Conservation (phyloP, 768 basidiomycete genomes). For the Tulasnella sp. region DNA sequence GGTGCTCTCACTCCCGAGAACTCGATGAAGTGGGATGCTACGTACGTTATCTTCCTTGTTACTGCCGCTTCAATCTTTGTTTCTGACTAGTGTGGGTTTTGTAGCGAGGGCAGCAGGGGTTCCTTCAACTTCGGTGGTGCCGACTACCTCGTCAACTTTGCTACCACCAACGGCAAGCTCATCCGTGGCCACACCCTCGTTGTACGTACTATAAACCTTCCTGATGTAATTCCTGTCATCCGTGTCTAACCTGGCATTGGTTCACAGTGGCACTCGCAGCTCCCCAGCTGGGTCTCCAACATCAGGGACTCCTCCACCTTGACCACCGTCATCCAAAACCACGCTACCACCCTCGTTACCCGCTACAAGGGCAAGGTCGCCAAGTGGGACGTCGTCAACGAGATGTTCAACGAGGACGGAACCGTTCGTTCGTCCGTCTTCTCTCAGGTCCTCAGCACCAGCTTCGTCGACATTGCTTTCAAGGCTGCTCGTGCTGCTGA, state of each 20-base stretch:
- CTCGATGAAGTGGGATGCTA: slow-evolving; percentile 26
- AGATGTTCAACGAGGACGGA: slow-evolving; percentile 54
- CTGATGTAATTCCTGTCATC: neutral
- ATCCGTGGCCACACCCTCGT: slow-evolving; percentile 31
- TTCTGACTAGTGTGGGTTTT: neutral
- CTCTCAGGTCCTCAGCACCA: slow-evolving; percentile 45
- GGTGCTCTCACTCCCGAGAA: slow-evolving; percentile 32
- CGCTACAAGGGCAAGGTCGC: slow-evolving; percentile 29
- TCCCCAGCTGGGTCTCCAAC: slow-evolving; percentile 29
- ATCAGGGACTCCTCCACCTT: slow-evolving; percentile 27
- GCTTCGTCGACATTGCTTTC: slow-evolving; percentile 54
- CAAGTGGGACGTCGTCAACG: slow-evolving; percentile 35
- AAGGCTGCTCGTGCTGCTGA: slow-evolving; percentile 50
- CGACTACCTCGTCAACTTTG: slow-evolving; percentile 32
- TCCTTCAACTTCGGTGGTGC: slow-evolving; percentile 29
- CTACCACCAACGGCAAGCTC: slow-evolving; percentile 27
- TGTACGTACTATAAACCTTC: neutral
- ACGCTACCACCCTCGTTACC: slow-evolving; percentile 27
- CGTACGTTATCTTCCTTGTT: neutral
- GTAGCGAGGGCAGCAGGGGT: slow-evolving; percentile 19
- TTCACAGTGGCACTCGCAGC: slow-evolving; percentile 24
- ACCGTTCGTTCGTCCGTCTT: slow-evolving; percentile 45
- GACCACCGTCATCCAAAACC: slow-evolving; percentile 32
- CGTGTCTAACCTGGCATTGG: neutral
- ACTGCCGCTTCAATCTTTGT: neutral